Conservation (phyloP, 805 yeast species). For the Cyberlindnera euphorbiae region DNA sequence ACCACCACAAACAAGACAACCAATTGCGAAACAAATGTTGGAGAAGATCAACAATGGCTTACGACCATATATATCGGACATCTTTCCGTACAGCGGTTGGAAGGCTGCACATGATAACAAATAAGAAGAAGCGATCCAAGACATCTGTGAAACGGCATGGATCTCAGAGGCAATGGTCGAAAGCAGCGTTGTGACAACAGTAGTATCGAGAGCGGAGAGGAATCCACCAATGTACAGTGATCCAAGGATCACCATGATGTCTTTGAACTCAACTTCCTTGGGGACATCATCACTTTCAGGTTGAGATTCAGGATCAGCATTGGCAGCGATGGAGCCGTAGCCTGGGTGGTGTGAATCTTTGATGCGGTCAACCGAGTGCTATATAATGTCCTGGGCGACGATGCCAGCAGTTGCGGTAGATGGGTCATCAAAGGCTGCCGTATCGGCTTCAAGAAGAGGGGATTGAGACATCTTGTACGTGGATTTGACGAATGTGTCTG, state of each 20-base stretch:
- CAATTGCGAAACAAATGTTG: constrained; percentile 35
- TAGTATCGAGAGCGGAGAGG: constrained; percentile 57
- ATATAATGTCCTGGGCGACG: constrained; percentile 14
- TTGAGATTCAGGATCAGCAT: background rate
- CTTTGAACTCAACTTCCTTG: constrained; percentile 1
- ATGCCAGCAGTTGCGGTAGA: constrained; percentile 15
- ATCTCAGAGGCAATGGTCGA: constrained; percentile 62
- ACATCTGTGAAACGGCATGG: constrained; percentile 53
- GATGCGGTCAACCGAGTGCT: constrained; percentile 14
- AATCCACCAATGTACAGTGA: constrained; percentile 41
- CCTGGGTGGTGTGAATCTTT: constrained; percentile 7
- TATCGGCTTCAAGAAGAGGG: constrained; percentile 13
- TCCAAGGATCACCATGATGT: constrained; percentile 26
- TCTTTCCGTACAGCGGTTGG: constrained; percentile 61
- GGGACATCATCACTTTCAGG: constrained; percentile 5
- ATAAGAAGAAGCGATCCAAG: constrained; percentile 67
- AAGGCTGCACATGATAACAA: constrained; percentile 59
- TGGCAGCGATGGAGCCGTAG: constrained; percentile 14
- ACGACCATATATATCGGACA: constrained; percentile 64
- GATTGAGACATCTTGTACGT: constrained; percentile 11
- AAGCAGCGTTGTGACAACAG: constrained; percentile 59
- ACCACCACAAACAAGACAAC: constrained; percentile 38
- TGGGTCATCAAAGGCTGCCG: constrained; percentile 18
- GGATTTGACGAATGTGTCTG: too few species aligned
- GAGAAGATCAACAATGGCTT: constrained; percentile 38